A percentile compares a stretch with the other conserved stretches of the same genome.
Conservation (phyloP, 805 yeast genomes). For the Zygosaccharomyces bisporus region DNA sequence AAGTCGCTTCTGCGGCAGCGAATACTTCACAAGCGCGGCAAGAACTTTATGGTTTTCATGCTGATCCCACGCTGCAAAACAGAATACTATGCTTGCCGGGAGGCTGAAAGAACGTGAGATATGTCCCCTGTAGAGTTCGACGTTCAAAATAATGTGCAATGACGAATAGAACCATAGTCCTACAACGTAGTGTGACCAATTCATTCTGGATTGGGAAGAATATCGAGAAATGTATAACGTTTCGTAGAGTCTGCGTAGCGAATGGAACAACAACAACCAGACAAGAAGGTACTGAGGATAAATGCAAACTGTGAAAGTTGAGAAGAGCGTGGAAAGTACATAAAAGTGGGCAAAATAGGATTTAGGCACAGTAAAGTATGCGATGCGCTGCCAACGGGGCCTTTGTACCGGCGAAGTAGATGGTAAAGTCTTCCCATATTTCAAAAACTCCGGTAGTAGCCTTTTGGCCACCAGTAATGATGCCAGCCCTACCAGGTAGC, state of each 20-base stretch:
- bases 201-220: conserved; percentile 49
- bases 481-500: conserved; percentile 21
- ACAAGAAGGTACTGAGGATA: conserved; percentile 19
- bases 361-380: conserved; percentile 53
- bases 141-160: conserved; percentile 40
- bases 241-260: conserved; percentile 53
- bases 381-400: conserved; percentile 13
- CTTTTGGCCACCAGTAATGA: conserved; percentile 37
- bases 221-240: conserved; percentile 48
- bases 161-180: conserved; percentile 59
- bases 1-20: conserved; percentile 49
- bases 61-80: conserved; percentile 32
- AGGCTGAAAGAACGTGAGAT: conserved; percentile 13
- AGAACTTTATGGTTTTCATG: conserved; percentile 46
- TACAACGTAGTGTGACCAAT: conserved; percentile 60
- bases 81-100: conserved; percentile 24
- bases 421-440: conserved; percentile 45
- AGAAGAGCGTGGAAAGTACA: conserved; percentile 39
- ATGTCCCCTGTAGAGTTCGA: conserved; percentile 26
- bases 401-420: conserved; percentile 5
- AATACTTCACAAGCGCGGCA: conserved; percentile 50
- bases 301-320: conserved; percentile 21
- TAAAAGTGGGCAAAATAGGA: conserved; percentile 63
- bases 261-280: conserved; percentile 44
- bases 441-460: conserved; percentile 37